Percentiles rank a stretch among this genome's conserved stretches.
Conservation (phyloP, 2,329 filamentous ascomycete genomes). For the Trichophyton benhamiae region DNA sequence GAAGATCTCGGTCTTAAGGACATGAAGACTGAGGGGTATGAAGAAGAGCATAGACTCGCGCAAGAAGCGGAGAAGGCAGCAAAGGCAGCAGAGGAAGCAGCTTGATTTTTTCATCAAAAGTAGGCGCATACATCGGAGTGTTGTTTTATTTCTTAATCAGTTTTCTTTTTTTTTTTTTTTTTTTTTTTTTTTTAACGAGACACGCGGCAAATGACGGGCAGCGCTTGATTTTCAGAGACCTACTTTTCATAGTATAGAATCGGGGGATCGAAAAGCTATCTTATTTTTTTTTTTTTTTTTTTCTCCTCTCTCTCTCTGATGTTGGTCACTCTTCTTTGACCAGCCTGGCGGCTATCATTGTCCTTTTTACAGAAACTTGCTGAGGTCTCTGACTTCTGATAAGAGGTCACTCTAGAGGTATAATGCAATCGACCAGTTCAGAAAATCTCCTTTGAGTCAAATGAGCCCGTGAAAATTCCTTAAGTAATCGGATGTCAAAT, state of each 20-base stretch:
- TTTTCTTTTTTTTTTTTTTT: neutral
- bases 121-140: neutral
- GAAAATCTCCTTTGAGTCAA: no score
- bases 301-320: no score
- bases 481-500: no score
- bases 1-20: constrained; percentile 83
- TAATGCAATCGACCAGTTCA: no score
- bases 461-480: no score
- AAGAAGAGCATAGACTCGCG: constrained; percentile 36
- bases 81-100: neutral
- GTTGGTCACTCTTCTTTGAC: neutral
- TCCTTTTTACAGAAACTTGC: neutral
- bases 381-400: neutral
- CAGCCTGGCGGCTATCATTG: neutral
- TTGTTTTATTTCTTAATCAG: no score
- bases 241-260: neutral
- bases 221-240: neutral
- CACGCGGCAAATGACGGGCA: neutral
- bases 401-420: neutral
- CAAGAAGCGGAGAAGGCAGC: neutral
- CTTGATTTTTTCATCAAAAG: neutral
- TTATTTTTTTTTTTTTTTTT: neutral
- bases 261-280: neutral
- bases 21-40: constrained; percentile 87
- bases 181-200: neutral